Evolutionary conservation across 23 red algal species (phyloP).

Genomic region (Pyropia haitanensis): DNA sequence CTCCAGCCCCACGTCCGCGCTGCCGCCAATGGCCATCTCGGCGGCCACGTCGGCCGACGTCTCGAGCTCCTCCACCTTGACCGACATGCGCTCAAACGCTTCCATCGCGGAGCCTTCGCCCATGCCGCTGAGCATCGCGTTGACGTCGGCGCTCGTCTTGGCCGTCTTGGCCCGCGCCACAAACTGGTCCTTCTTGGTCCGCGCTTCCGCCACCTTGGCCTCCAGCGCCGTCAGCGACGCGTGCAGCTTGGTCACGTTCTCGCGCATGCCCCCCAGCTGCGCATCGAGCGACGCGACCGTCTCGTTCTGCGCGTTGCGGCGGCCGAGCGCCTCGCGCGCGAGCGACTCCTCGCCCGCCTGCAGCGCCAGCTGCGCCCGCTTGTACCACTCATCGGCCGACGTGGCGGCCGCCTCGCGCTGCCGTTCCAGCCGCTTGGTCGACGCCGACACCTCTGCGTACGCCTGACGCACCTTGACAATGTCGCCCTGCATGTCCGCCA

Average conservation of each 20-base stretch:
- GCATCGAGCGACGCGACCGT: slow-evolving; percentile 37
- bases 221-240: slow-evolving; percentile 80
- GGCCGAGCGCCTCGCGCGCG: slow-evolving; percentile 80
- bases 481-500: slow-evolving; percentile 88
- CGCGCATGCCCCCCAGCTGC: slow-evolving; percentile 66
- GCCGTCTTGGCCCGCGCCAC: slow-evolving; percentile 86
- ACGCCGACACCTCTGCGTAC: slow-evolving; percentile 96
- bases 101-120: slow-evolving; percentile 54
- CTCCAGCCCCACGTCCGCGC: slow-evolving; percentile 68
- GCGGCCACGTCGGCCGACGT: slow-evolving; percentile 67
- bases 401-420: slow-evolving; percentile 80
- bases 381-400: slow-evolving; percentile 83
- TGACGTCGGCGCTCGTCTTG: slow-evolving; percentile 87
- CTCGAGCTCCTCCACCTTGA: slow-evolving; percentile 94
- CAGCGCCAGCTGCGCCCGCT: slow-evolving; percentile 88
- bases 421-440: slow-evolving; percentile 81
- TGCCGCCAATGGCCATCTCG: slow-evolving; percentile 57
- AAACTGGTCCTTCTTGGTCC: slow-evolving; percentile 90
- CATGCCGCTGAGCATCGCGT: slow-evolving; percentile 89
- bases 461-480: slow-evolving; percentile 93
- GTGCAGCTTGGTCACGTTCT: slow-evolving; percentile 81
- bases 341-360: slow-evolving; percentile 91
- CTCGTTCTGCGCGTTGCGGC: slow-evolving; percentile 78
- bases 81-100: slow-evolving; percentile 96
- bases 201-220: slow-evolving; percentile 83